Conservation (phyloP, 176 grass and related monocot species). For the Eleusine coracana region DNA sequence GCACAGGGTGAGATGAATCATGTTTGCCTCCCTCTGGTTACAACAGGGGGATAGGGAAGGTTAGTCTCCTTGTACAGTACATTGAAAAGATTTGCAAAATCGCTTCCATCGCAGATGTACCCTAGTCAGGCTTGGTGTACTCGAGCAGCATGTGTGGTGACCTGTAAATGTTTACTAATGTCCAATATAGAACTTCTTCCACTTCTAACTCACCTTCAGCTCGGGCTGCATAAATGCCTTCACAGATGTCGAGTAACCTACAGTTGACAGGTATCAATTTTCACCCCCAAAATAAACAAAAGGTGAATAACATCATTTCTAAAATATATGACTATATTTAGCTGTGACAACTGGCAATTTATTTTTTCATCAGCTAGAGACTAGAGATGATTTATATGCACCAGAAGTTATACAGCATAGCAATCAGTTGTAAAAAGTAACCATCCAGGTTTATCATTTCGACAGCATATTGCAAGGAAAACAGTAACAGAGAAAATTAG, state of each 20-base stretch:
- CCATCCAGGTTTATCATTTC: not conserved
- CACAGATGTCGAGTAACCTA: slow-evolving; percentile 94
- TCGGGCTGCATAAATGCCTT: slow-evolving; percentile 92
- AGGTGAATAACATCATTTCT: slow-evolving; percentile 8
- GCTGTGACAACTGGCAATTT: not conserved
- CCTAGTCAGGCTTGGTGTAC: slow-evolving; percentile 75
- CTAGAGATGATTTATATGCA: not conserved
- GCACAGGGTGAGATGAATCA: not conserved
- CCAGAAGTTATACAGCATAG: not conserved
- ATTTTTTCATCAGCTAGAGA: not conserved
- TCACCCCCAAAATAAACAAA: not conserved
- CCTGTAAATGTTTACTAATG: slow-evolving; percentile 90
- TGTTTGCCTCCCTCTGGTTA: slow-evolving; percentile 10
- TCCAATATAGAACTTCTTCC: slow-evolving; percentile 97
- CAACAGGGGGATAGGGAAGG: not conserved
- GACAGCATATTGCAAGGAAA: not conserved
- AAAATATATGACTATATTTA: not conserved
- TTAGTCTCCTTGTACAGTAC: slow-evolving; percentile 32
- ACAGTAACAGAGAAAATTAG: too few species aligned
- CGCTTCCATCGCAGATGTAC: not conserved
- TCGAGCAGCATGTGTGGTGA: slow-evolving; percentile 95
- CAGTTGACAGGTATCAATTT: slow-evolving; percentile 19
- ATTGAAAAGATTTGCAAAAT: slow-evolving; percentile 16
- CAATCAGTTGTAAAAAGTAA: not conserved
- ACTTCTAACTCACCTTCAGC: slow-evolving; percentile 96